A percentile compares a stretch with the other conserved stretches of the same genome.
Conservation (phyloP, 768 basidiomycete genomes). For the Candolleomyces eurysporus region DNA sequence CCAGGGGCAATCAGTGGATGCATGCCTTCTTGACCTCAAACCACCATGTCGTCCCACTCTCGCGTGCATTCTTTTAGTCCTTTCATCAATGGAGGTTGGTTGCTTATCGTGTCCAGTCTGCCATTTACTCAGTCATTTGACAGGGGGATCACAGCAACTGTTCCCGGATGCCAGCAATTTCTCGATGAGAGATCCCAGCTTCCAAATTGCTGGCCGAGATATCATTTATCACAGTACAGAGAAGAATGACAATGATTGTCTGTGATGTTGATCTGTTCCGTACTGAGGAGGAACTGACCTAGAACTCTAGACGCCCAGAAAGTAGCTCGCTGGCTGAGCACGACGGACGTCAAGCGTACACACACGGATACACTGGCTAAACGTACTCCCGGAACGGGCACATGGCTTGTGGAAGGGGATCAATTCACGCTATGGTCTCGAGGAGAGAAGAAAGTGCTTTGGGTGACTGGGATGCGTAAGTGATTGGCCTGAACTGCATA, state of each 20-base stretch:
- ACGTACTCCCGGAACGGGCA: background rate
- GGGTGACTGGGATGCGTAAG: background rate
- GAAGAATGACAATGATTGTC: too few species aligned
- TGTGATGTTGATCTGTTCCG: background rate
- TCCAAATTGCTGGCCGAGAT: background rate
- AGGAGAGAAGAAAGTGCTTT: background rate
- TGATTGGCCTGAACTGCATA: background rate
- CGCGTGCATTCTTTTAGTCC: background rate
- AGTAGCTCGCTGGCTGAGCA: background rate
- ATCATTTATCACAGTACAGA: background rate
- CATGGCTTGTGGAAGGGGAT: background rate
- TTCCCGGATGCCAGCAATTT: background rate
- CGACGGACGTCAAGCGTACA: background rate
- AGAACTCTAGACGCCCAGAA: background rate
- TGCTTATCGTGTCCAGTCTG: background rate
- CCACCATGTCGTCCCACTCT: background rate
- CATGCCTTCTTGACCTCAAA: background rate
- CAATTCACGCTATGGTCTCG: background rate
- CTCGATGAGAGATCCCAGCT: background rate
- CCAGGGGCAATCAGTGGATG: too few species aligned
- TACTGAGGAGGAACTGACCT: too few species aligned
- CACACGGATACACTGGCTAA: background rate
- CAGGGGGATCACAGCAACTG: background rate
- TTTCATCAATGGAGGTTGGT: background rate
- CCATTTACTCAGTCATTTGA: background rate